These are phyloP conservation scores for Pluteus cervinus DNA, from an alignment of 768 basidiomycete species.

Conservation along the genomic window DNA sequence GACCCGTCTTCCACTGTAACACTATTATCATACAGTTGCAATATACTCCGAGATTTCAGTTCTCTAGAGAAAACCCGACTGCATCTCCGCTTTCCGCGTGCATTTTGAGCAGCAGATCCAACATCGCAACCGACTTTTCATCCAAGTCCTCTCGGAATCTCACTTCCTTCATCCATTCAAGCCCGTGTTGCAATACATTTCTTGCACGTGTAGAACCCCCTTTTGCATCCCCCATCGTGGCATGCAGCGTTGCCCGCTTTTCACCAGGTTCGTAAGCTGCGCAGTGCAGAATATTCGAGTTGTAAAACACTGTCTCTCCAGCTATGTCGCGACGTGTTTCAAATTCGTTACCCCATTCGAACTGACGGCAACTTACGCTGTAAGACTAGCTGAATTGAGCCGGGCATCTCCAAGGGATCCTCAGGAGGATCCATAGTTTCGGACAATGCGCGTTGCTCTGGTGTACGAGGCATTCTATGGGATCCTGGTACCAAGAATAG, in stretches of 20 bases:
- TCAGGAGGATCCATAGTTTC: conserved; percentile 40
- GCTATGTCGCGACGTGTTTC: too few relatives aligned
- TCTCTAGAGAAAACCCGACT: conserved; percentile 50
- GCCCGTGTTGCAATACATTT: conserved; percentile 70
- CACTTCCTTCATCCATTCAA: conserved; percentile 61
- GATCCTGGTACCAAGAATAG: conserved; percentile 68
- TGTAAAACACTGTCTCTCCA: conserved; percentile 77
- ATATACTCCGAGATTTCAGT: too few relatives aligned
- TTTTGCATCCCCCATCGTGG: conserved; percentile 53
- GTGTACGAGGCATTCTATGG: conserved; percentile 51
- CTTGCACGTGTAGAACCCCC: conserved; percentile 61
- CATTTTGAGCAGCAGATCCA: conserved; percentile 51
- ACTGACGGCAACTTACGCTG: conserved; percentile 43
- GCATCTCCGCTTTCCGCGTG: conserved; percentile 33
- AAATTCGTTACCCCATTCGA: too few relatives aligned
- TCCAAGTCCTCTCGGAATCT: conserved; percentile 41
- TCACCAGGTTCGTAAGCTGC: conserved; percentile 49
- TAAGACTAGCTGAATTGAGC: conserved; percentile 47
- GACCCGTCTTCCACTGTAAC: too few relatives aligned
- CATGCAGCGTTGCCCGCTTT: conserved; percentile 64
- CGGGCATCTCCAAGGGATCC: conserved; percentile 68
- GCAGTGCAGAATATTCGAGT: conserved; percentile 74
- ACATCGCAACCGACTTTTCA: conserved; percentile 44
- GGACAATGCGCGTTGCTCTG: conserved; percentile 53
- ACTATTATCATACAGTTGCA: too few relatives aligned